Evolutionary conservation across 176 grass and related monocot species (phyloP).

Genomic region (Zizania latifolia): DNA sequence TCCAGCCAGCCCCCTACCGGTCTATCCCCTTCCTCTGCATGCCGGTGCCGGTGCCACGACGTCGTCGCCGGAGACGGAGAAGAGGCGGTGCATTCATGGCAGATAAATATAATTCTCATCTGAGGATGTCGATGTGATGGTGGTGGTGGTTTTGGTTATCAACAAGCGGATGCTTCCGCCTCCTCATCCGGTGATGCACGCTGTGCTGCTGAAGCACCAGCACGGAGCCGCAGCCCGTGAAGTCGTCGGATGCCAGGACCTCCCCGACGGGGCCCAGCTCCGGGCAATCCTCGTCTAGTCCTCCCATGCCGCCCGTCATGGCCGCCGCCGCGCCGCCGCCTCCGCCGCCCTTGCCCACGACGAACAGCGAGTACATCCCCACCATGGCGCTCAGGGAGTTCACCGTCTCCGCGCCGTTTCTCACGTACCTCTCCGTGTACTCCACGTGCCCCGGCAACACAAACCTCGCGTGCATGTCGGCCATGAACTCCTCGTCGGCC

Average conservation of each 20-base stretch:
- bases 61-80: no score
- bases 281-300: constrained; percentile 50
- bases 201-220: constrained; percentile 53
- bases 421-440: constrained; percentile 45
- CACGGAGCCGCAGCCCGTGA: constrained; percentile 48
- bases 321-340: background rate
- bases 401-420: constrained; percentile 49
- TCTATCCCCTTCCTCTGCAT: no score
- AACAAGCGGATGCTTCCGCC: constrained; percentile 20
- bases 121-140: constrained; percentile 6
- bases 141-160: background rate
- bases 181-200: background rate
- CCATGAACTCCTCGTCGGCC: constrained; percentile 54
- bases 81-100: no score
- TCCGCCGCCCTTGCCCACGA: constrained; percentile 36
- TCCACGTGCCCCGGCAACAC: constrained; percentile 35
- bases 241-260: constrained; percentile 64
- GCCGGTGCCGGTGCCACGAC: no score
- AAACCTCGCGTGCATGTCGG: constrained; percentile 25
- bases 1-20: no score
- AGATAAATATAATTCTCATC: background rate
- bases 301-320: constrained; percentile 47
- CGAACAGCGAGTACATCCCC: constrained; percentile 50
- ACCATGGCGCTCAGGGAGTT: constrained; percentile 41
- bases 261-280: constrained; percentile 71